These are phyloP conservation scores for Cryphonectria parasitica DNA, from an alignment of 2,329 filamentous ascomycete species.

Conservation along the genomic window DNA sequence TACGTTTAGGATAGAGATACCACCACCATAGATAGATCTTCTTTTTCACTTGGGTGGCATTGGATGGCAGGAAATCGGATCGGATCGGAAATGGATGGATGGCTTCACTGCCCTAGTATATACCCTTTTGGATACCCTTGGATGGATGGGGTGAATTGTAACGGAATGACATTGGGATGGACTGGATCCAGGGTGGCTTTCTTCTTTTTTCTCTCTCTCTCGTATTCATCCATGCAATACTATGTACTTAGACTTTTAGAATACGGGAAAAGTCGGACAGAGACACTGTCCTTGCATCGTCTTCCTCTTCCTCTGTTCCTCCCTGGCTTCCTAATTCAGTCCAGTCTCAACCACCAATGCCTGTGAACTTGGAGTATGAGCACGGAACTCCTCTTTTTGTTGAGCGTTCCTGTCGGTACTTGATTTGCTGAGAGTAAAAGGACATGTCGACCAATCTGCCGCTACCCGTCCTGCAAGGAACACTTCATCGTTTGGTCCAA, in stretches of 20 bases:
- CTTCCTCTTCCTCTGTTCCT: neutral
- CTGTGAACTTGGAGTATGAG: too few relatives aligned
- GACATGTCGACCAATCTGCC: neutral
- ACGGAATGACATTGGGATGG: neutral
- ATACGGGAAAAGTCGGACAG: neutral
- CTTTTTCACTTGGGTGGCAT: neutral
- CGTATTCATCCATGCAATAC: neutral
- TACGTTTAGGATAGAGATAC: slow-evolving; percentile 8
- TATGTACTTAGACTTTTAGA: neutral
- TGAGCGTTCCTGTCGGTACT: neutral
- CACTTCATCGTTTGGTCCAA: neutral
- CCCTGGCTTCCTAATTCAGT: too few relatives aligned
- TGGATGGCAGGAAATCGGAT: neutral
- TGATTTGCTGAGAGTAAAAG: neutral
- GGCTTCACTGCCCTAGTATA: slow-evolving; percentile 2
- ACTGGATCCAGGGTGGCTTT: neutral
- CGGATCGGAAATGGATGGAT: neutral
- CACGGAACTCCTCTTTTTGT: too few relatives aligned
- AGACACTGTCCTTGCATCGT: neutral
- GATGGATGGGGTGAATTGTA: neutral
- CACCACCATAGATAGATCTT: neutral
- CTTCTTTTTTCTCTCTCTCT: neutral
- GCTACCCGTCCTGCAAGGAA: neutral
- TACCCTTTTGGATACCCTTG: slow-evolving; percentile 1
- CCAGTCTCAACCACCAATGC: too few relatives aligned